phyloP scores from a whole-genome alignment of 2,329 filamentous ascomycete genomes.

The Orbilia oligospora region DNA sequence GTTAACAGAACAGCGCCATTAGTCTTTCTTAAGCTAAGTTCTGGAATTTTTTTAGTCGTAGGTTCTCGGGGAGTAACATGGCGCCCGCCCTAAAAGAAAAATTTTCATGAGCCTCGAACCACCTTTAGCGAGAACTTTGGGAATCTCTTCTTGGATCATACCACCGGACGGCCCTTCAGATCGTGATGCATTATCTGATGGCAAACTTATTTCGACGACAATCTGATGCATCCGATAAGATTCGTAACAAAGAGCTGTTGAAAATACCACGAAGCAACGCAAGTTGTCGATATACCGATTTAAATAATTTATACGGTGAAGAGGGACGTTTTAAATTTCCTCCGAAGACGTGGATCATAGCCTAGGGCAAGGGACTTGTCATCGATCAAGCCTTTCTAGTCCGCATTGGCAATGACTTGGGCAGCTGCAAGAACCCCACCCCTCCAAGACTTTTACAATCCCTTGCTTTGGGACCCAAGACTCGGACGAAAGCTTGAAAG shows the following conservation, averaged over 20 bases:
- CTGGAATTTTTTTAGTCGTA: not conserved
- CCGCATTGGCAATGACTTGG: conserved; percentile 47
- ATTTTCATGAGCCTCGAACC: conserved; percentile 45
- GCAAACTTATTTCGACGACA: conserved; percentile 48
- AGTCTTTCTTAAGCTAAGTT: not conserved
- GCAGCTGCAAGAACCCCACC: conserved; percentile 37
- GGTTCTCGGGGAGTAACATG: conserved; percentile 26
- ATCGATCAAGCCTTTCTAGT: conserved; percentile 49
- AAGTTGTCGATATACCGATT: not conserved
- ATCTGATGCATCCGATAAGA: conserved; percentile 57
- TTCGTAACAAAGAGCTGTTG: not conserved
- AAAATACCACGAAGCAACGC: conserved; percentile 50
- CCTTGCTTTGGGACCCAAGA: conserved; percentile 34
- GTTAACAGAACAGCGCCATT: conserved; percentile 22
- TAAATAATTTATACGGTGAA: not conserved
- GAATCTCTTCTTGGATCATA: conserved; percentile 1
- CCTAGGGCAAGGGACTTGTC: conserved; percentile 3
- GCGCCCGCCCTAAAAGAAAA: conserved; percentile 17
- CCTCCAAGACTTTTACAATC: conserved; percentile 30
- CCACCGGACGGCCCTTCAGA: not conserved
- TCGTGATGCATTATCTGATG: conserved; percentile 51
- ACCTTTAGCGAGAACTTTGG: conserved; percentile 44
- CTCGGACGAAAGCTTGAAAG: conserved; percentile 24
- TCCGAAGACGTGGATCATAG: not conserved
- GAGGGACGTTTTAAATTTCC: not conserved